Base-by-base conservation (phyloP, 257 asterid genomes). In the Fraxinus americana region DNA sequence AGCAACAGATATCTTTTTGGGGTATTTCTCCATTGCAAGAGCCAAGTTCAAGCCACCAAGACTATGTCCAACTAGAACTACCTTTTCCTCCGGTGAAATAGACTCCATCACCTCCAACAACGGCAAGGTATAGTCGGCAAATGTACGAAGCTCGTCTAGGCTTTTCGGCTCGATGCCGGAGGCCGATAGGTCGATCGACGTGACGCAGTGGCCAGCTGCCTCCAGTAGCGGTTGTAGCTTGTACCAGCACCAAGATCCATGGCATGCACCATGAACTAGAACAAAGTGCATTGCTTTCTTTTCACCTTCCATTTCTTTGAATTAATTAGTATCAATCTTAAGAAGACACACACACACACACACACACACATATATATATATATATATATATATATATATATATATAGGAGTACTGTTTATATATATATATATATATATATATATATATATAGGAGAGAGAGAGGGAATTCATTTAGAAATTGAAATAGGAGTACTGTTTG, bases 201-300 rank as follows among this genome's bases (percentile, higher is more conserved):
- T 91, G 23, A 89, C 93, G 38, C 82, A 83, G 82, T 89, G 90
- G 71, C 91, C 92, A 2, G 88, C 84, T 10, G 91, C 88, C 89
- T 88, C 96, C 3, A 91, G 87, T 75, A 86, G 59, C 16, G 92
- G 92, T 78, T 75, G 79, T 70, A 89, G 48, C 87, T 89, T 91
- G 90, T 57, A 88, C 96, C 96, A 91, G 41, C 86, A 59, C 67
- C 67, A 59, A 21, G 67, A 2, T 36, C 97, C 97, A 91, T 89
- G 92, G 67, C 94, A 81, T 12, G 91, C 91, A 16, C 97, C 97
- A 45, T 91, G 94, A 1, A 91, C 94, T 5, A 91, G 89, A 16
- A 91, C 77, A 9, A 89, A 70, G 72, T 89, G 94, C 70, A 8
- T 75, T 25, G 50, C 48, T 75, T n/a, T 76, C 75, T 74, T 79